Evolutionary conservation across 768 basidiomycete species (phyloP), one percentile per base, ranked within the genome.

Genomic region (Pulveroboletus frians): DNA sequence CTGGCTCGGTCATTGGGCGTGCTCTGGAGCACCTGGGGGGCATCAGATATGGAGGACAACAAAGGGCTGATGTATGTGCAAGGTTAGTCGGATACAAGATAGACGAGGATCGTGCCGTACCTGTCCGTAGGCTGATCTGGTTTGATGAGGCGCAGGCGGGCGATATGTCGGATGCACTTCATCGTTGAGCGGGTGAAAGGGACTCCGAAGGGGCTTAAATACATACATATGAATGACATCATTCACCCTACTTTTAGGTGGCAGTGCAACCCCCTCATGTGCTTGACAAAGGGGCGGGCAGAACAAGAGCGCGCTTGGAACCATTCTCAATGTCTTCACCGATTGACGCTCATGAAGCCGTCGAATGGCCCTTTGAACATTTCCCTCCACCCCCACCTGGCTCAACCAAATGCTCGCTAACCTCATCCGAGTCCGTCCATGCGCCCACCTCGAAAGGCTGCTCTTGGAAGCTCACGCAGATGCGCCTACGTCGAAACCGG

Each of bases 71-170:
- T 62, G 47, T 59, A 61, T 21, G 56, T 44, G 14, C 67, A 50
- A 10, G 56, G 56, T 55, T 71, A 68, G 30, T 71, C 67, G 5
- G 66, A 63, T 30, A 70, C 67, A 46, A 72, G 59, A 56, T 65
- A 1, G 2, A 23, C 2, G 21, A 14, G 10, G 23, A 67, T 66
- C 6, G 69, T 55, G 18, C 56, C 60, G 55, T 76, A 78, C 18
- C 71, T 71, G 20, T 61, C 61, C 3, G 62, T 39, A 0, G 31
- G 15, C 31, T 14, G 31, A 14, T 32, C 31, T 1, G 11, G 13
- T 49, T 59, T n/a, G n/a, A n/a, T n/a, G n/a, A n/a, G n/a, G n/a
- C n/a, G n/a, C n/a, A n/a, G n/a, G n/a, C n/a, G n/a, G n/a, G n/a
- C n/a, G n/a, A n/a, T n/a, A n/a, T n/a, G n/a, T n/a, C n/a, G n/a